Evolutionary conservation across 2,329 filamentous ascomycete species (phyloP).

Genomic region (Colletotrichum truncatum): DNA sequence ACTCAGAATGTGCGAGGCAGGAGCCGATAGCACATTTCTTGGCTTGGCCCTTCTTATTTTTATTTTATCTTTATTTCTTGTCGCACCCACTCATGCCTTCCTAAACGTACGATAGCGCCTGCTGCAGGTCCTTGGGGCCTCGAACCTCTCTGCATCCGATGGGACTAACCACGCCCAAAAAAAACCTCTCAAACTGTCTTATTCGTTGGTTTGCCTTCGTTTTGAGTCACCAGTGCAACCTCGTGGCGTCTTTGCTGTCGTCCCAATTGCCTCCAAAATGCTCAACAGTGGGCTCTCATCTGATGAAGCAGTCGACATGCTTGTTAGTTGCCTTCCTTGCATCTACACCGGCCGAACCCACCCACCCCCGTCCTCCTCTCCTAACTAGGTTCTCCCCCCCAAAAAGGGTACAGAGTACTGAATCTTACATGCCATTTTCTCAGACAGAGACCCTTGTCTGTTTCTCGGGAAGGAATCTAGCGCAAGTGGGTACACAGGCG

Average conservation of each 20-base stretch:
- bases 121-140: background rate
- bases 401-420: too few species aligned
- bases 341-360: background rate
- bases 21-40: conserved; percentile 23
- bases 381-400: too few species aligned
- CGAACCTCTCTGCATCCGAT: background rate
- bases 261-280: background rate
- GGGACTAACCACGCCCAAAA: background rate
- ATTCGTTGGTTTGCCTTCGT: background rate
- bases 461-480: conserved; percentile 23
- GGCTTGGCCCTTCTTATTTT: background rate
- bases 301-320: background rate
- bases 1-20: conserved; percentile 27
- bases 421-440: conserved; percentile 6
- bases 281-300: background rate
- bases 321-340: background rate
- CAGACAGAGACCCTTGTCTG: background rate
- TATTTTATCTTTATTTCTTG: too few species aligned
- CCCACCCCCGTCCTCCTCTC: background rate
- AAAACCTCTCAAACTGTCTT: background rate
- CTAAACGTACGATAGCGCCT: conserved; percentile 16
- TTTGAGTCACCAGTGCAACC: background rate
- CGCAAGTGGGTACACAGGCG: conserved; percentile 5
- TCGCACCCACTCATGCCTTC: background rate
- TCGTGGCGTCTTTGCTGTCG: background rate